Conservation (phyloP, 208 protist species). For the Leptomonas seymouri region DNA sequence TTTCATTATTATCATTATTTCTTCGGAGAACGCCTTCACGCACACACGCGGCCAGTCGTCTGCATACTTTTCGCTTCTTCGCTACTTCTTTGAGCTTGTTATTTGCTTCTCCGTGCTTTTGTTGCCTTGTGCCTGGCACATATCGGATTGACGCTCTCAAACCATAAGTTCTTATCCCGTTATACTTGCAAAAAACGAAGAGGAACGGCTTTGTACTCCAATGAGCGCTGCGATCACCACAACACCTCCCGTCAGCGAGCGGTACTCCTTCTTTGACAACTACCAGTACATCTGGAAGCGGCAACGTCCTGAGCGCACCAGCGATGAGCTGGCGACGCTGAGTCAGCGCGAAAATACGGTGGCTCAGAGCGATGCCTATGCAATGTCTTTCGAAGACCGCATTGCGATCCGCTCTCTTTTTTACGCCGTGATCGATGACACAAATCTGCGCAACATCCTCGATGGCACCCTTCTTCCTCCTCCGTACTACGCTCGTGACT, state of each 20-base stretch:
- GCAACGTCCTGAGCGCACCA: constrained; percentile 37
- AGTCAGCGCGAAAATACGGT: constrained; percentile 1
- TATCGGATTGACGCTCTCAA: too few species aligned
- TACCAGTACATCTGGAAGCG: constrained; percentile 68
- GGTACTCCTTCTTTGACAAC: constrained; percentile 44
- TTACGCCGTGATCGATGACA: constrained; percentile 56
- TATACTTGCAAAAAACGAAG: too few species aligned
- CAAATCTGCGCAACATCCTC: constrained; percentile 51
- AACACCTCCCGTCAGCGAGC: not conserved
- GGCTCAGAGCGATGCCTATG: not conserved
- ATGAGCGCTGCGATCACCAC: not conserved
- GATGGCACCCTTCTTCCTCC: constrained; percentile 75
- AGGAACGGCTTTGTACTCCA: not conserved
- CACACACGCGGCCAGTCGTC: too few species aligned
- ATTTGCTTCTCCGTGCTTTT: not conserved
- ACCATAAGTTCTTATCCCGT: too few species aligned
- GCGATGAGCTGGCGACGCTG: constrained; percentile 31
- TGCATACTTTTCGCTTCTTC: too few species aligned
- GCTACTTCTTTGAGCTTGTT: constrained; percentile 8
- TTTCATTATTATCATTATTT: too few species aligned
- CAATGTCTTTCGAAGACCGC: constrained; percentile 61
- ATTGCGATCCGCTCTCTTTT: constrained; percentile 62
- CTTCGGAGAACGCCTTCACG: too few species aligned
- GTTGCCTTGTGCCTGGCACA: too few species aligned
- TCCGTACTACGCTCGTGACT: constrained; percentile 52